Evolutionary conservation across 78 protist species (phyloP).

Genomic region (Cavenderia fasciculata): DNA sequence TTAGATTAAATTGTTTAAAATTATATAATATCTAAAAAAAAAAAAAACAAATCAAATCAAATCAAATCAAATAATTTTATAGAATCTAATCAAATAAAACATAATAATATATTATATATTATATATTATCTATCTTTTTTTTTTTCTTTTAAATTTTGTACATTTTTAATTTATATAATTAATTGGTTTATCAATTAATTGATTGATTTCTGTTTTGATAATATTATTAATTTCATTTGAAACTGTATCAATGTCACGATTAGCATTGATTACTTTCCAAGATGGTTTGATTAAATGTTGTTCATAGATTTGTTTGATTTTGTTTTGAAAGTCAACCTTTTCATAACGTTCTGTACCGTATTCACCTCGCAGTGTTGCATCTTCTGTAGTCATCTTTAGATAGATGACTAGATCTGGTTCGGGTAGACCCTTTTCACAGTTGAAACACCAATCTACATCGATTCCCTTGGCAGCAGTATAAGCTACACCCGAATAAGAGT

Average conservation of each 20-base stretch:
- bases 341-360: conserved; percentile 93
- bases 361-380: conserved; percentile 86
- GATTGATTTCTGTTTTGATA: not conserved
- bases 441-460: conserved; percentile 90
- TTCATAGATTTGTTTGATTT: conserved; percentile 68
- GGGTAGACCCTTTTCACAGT: conserved; percentile 90
- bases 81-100: too few relatives aligned
- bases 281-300: not conserved
- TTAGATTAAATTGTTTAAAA: conserved; percentile 27
- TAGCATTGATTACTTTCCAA: conserved; percentile 61
- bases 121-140: not conserved
- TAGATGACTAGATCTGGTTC: conserved; percentile 89
- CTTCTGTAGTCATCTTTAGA: conserved; percentile 78
- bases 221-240: conserved; percentile 36
- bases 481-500: conserved; percentile 93
- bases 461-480: conserved; percentile 93
- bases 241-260: conserved; percentile 19
- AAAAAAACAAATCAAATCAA: too few relatives aligned
- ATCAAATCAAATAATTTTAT: too few relatives aligned
- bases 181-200: not conserved
- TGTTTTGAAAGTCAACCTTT: conserved; percentile 82
- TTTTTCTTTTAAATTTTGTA: not conserved
- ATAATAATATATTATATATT: not conserved
- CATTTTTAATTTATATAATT: too few relatives aligned
- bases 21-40: conserved; percentile 46